Evolutionary conservation across 768 basidiomycete species (phyloP).

Genomic region (Mycena kentingensis): DNA sequence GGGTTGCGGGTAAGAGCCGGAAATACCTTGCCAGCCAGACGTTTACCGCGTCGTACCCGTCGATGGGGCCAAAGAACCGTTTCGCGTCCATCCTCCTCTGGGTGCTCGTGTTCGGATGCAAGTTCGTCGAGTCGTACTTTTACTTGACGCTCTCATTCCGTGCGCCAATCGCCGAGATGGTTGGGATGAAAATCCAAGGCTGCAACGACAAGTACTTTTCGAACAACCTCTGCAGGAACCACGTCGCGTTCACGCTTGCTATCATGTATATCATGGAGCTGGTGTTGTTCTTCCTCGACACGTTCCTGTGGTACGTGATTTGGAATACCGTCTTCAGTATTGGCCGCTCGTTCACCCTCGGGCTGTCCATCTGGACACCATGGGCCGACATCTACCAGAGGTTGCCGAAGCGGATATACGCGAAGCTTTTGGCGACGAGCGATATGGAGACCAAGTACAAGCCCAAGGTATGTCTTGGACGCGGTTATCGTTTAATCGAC

Average conservation of each 20-base stretch:
- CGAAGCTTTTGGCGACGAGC: conserved; percentile 88
- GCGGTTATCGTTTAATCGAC: background rate
- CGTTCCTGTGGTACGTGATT: conserved; percentile 99
- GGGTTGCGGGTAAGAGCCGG: conserved; percentile 90
- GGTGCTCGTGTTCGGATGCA: conserved; percentile 94
- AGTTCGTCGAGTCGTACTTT: conserved; percentile 96
- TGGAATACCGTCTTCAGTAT: conserved; percentile 97
- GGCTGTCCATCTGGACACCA: conserved; percentile 97
- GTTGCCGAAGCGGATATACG: conserved; percentile 94
- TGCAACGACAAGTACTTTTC: conserved; percentile 90
- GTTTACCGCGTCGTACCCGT: conserved; percentile 94
- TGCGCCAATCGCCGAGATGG: conserved; percentile 93
- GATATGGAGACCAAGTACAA: conserved; percentile 99
- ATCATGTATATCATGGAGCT: conserved; percentile 99
- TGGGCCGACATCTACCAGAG: conserved; percentile 98
- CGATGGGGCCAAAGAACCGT: conserved; percentile 63
- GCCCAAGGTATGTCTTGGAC: conserved; percentile 74
- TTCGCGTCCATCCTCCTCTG: conserved; percentile 80
- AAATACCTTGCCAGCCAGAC: conserved; percentile 99
- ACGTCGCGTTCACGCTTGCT: conserved; percentile 91
- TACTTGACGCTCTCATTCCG: conserved; percentile 95
- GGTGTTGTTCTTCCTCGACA: conserved; percentile 96
- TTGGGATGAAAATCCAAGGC: conserved; percentile 91
- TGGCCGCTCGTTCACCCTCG: conserved; percentile 83
- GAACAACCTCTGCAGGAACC: conserved; percentile 80